Conservation (phyloP, 176 grass and related monocot genomes). For the Raddia distichophylla region DNA sequence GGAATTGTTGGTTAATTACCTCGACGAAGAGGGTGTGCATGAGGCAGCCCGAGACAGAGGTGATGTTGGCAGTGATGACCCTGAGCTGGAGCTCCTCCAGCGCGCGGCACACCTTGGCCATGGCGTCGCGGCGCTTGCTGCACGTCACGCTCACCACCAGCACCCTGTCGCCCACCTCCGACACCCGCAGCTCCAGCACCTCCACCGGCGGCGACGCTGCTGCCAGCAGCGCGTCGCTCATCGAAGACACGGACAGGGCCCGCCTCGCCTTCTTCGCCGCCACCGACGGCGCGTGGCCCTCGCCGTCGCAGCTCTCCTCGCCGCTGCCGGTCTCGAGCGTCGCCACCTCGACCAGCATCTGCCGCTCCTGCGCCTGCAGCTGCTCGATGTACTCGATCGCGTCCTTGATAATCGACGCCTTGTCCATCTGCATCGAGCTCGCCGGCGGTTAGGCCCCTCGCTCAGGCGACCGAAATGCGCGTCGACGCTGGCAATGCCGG, state of each 20-base stretch:
- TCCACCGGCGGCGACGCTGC: constrained; percentile 44
- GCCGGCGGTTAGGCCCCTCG: neutral
- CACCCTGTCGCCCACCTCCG: constrained; percentile 59
- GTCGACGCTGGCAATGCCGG: neutral
- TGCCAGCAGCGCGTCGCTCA: neutral
- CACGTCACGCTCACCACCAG: constrained; percentile 75
- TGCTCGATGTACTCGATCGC: constrained; percentile 85
- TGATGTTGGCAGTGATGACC: constrained; percentile 74
- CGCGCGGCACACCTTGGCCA: constrained; percentile 64
- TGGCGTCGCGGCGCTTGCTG: constrained; percentile 66
- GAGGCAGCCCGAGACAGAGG: constrained; percentile 57
- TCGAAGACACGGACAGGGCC: constrained; percentile 38
- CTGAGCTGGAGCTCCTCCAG: constrained; percentile 73
- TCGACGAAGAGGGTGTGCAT: constrained; percentile 85
- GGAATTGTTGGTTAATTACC: constrained; percentile 37
- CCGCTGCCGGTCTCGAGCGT: constrained; percentile 40
- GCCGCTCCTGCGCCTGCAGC: constrained; percentile 79
- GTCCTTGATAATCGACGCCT: constrained; percentile 92
- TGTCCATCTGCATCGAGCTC: constrained; percentile 74
- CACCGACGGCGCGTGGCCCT: neutral
- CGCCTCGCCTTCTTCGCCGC: constrained; percentile 47
- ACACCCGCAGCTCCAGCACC: constrained; percentile 73
- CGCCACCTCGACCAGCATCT: constrained; percentile 43
- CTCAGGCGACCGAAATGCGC: neutral
- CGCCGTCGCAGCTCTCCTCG: neutral